Evolutionary conservation across 2,329 filamentous ascomycete species (phyloP), one percentile per base, ranked within the genome.

Genomic region (Curvularia lunata): DNA sequence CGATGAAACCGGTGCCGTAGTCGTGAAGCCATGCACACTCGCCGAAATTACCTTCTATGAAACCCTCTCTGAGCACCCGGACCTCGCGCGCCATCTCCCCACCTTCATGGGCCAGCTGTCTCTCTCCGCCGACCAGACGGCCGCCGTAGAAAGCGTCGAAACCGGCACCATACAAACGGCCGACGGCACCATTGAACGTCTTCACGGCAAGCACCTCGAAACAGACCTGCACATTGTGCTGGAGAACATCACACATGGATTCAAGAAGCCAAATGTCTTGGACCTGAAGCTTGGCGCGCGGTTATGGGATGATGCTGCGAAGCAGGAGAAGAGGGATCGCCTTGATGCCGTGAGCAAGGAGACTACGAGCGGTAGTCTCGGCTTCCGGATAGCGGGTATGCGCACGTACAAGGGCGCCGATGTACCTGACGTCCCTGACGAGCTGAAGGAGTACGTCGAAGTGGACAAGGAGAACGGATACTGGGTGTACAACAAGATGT

Each of bases 31-130:
- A 18, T 98, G 94, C 77, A 96, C 91, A 0, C 80, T 87, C 62
- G 84, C 88, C 63, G 95, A 99, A 79, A 87, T 98, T 68, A 84
- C 87, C 43, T 99, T 99, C 77, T 99, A 99, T 82, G 86, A 97
- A 75, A 86, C 87, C 38, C 88, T 81, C 25, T 73, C 88, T 27
- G 78, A 83, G 21, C 89, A 96, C 72, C 86, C 87, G 28, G 86
- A 88, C 1, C 91, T 98, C 69, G 85, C 88, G 49, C 85, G 88
- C 23, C 85, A 94, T 68, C 94, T 98, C 83, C 94, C 95, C 45
- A 84, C 86, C 5, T 98, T 88, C 78, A 86, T 96, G 78, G 95
- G 95, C 58, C 90, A 88, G 2, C 82, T 99, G 48, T 80, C 82
- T 27, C 85, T 96, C 32, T 68, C 70, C 43, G 38, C 56, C 21